phyloP scores from a whole-genome alignment of 2,329 filamentous ascomycete species.

The Plenodomus biglobosus region DNA sequence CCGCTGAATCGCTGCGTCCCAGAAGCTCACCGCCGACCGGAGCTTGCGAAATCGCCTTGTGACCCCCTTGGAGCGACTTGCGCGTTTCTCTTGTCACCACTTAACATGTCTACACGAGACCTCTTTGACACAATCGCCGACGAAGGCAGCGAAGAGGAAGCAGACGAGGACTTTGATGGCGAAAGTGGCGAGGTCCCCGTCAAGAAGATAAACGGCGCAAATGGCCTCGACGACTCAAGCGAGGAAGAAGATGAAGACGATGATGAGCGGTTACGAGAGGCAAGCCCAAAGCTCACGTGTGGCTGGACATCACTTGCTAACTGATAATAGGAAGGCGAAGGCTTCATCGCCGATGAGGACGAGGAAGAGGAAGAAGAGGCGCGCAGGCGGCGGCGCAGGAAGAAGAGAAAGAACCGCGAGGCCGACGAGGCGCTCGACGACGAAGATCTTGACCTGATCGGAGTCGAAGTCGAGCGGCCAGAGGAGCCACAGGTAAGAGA shows the following conservation, averaged over 20 bases:
- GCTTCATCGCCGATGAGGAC: conserved; percentile 94
- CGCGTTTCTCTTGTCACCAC: conserved; percentile 32
- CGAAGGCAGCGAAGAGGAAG: conserved; percentile 63
- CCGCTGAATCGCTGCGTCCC: conserved; percentile 18
- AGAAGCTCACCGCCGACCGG: conserved; percentile 9
- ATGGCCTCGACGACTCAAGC: conserved; percentile 42
- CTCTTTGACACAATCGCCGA: conserved; percentile 84
- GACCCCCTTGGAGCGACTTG: conserved; percentile 13
- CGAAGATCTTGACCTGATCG: conserved; percentile 94
- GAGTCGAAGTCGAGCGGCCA: conserved; percentile 72
- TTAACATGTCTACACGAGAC: conserved; percentile 50
- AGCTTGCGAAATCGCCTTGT: conserved; percentile 13
- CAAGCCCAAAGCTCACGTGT: conserved; percentile 15
- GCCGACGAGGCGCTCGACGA: conserved; percentile 86
- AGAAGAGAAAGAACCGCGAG: conserved; percentile 75
- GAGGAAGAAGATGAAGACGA: conserved; percentile 47
- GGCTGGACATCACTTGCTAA: neutral
- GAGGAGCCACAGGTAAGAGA: conserved; percentile 65
- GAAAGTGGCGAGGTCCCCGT: conserved; percentile 21
- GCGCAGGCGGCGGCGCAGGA: conserved; percentile 61
- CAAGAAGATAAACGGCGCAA: conserved; percentile 33
- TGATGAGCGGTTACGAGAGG: conserved; percentile 38
- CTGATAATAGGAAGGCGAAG: conserved; percentile 73
- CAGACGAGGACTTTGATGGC: conserved; percentile 44
- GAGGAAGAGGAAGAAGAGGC: conserved; percentile 68